Evolutionary conservation across 805 yeast genomes (phyloP), one percentile per base, ranked within the genome.

Genomic region (Sungouiella blattae): DNA sequence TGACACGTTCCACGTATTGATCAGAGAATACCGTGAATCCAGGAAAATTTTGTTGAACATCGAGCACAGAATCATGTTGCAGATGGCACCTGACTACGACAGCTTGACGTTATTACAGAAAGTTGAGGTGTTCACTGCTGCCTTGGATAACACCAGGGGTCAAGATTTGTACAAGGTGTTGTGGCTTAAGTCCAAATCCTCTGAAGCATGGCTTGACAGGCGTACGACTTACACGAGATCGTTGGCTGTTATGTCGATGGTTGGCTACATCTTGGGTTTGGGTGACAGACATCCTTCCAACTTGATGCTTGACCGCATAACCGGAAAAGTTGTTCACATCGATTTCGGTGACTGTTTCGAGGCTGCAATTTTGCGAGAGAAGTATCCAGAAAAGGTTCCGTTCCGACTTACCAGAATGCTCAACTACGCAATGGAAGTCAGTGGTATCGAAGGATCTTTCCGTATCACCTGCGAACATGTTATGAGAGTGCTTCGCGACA

Each of bases 341-440:
- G 99, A 93, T 71, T 93, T 91, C 62, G 99, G 98, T 47, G 99
- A 93, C 58, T 93, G 99, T 74, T 93, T 93, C 54, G 99, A 93
- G 58, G 96, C 98, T 2, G 98, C 99, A 0, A 88, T 91, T 32
- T 64, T 93, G 41, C 77, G 99, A 47, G 98, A 94, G 49, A 93
- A 93, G 57, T 94, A 85, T 59, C 99, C 99, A 0, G 99, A 93
- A 53, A 91, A 89, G 58, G 98, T 93, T 16, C 99, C 99, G 6
- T 93, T 93, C 68, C 75, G 99, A 58, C 72, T 93, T 39, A 93
- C 99, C 0, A 72, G 98, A 60, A 93, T 93, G 99, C 71, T 94
- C 46, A 88, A 94, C 15, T 88, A 88, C 58, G 99, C 98, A 0
- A 91, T 93, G 97, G 99, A 94, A 58, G 98, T 93, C 2, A 85